A percentile compares a stretch with the other conserved stretches of the same genome.
Evolutionary conservation across 1,284 basidiomycete genomes (phyloP).

Genomic region (Irpex lacteus): DNA sequence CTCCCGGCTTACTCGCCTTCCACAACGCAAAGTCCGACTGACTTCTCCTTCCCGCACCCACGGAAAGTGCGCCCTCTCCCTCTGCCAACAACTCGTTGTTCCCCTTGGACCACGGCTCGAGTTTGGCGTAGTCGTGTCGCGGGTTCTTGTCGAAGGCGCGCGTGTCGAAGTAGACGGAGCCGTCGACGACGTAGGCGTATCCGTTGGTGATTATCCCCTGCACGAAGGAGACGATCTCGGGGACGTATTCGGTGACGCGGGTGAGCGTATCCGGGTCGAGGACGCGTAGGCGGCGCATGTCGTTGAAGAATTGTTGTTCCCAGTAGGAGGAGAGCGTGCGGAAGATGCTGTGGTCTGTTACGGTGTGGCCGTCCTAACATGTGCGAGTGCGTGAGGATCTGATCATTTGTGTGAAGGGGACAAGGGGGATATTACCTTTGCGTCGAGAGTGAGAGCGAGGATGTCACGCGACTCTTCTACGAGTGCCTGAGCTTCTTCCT

Average conservation of each 20-base stretch:
- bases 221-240: slow-evolving; percentile 91
- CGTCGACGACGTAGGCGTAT: slow-evolving; percentile 86
- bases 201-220: slow-evolving; percentile 86
- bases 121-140: slow-evolving; percentile 86
- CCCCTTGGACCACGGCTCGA: slow-evolving; percentile 94
- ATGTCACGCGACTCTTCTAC: slow-evolving; percentile 78
- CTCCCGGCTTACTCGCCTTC: slow-evolving; percentile 98
- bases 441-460: slow-evolving; percentile 72
- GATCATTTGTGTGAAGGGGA: background rate
- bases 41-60: slow-evolving; percentile 58
- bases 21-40: slow-evolving; percentile 94
- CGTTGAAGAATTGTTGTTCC: slow-evolving; percentile 90
- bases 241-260: slow-evolving; percentile 96
- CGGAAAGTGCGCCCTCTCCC: slow-evolving; percentile 84
- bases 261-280: slow-evolving; percentile 90
- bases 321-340: slow-evolving; percentile 85
- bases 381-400: background rate
- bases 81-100: slow-evolving; percentile 90
- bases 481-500: slow-evolving; percentile 55
- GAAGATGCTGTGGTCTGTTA: slow-evolving; percentile 87
- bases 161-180: slow-evolving; percentile 96
- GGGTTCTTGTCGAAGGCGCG: slow-evolving; percentile 78
- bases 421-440: slow-evolving; percentile 48
- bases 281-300: slow-evolving; percentile 89
- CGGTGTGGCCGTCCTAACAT: slow-evolving; percentile 71